Evolutionary conservation across 192 early-diverging fungal species (phyloP).

Genomic region (Thoreauomyces humboldtii): DNA sequence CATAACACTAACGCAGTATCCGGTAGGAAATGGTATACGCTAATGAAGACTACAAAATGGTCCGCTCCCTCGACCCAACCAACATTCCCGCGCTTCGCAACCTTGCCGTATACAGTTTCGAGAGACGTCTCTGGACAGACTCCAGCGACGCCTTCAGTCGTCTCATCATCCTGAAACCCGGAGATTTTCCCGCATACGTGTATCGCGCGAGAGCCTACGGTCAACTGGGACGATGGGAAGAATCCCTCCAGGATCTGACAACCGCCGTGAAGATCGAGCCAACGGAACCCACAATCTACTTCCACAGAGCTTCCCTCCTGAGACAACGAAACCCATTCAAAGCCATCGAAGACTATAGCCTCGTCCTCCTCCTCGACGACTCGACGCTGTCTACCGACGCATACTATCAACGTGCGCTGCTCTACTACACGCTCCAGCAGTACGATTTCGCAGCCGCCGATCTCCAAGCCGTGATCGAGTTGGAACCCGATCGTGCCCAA

Average conservation of each 20-base stretch:
- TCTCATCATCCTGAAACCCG: slow-evolving; percentile 39
- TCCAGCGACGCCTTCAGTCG: slow-evolving; percentile 45
- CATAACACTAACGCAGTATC: no score
- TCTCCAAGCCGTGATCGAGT: slow-evolving; percentile 41
- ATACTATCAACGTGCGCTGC: slow-evolving; percentile 42
- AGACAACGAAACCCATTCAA: slow-evolving; percentile 38
- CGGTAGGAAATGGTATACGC: slow-evolving; percentile 50
- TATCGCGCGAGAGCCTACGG: slow-evolving; percentile 45
- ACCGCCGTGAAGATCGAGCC: slow-evolving; percentile 46
- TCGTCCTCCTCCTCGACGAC: slow-evolving; percentile 49
- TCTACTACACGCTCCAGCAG: slow-evolving; percentile 46
- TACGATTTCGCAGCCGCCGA: slow-evolving; percentile 47
- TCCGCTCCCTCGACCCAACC: slow-evolving; percentile 48
- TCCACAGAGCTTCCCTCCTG: slow-evolving; percentile 48
- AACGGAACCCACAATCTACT: slow-evolving; percentile 36
- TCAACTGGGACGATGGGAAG: slow-evolving; percentile 41
- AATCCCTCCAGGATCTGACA: slow-evolving; percentile 47
- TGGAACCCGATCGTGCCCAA: slow-evolving; percentile 38
- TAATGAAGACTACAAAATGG: slow-evolving; percentile 54
- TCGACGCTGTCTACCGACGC: slow-evolving; percentile 35
- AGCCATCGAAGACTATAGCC: slow-evolving; percentile 52
- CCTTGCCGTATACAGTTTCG: slow-evolving; percentile 49
- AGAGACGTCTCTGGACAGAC: slow-evolving; percentile 51
- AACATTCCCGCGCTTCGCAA: slow-evolving; percentile 52
- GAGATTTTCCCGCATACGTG: slow-evolving; percentile 37